Base-by-base conservation (phyloP, 2,329 filamentous ascomycete genomes). In the Ceratocystis lukuohia region DNA sequence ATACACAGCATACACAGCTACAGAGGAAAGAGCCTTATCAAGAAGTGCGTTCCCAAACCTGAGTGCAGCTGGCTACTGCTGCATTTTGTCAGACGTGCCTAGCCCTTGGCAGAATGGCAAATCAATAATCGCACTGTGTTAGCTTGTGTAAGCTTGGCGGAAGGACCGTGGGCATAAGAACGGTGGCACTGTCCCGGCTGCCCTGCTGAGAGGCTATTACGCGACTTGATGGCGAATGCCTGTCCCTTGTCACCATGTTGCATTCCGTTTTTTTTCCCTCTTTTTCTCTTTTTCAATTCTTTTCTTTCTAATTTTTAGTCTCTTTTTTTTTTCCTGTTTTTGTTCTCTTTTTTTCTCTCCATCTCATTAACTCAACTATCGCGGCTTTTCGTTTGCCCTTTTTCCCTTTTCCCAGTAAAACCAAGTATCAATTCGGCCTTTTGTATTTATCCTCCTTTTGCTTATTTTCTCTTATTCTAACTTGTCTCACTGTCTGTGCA, bases 41-140 rank as follows among this genome's bases (percentile, higher is more conserved):
- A 17, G 48, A 53, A 53, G 22, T 15, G 25, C 22, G 10, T 28
- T 53, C 56, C 8, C 56, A 20, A 37, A 20, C 1, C 33, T 17
- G n/a, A 7, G 48, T 53, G n/a, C n/a, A 12, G 30, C 4, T 59
- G 28, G 15, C 15, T 8, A 4, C 12, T 20, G 25, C 56, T 22
- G 20, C 53, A 17, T 10, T 25, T n/a, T 57, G 53, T 57, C 53
- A 59, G 56, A 59, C 56, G 37, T 59, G 56, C 56, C 56, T 28
- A 37, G n/a, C 28, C 15, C 56, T 59, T 12, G 28, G 25, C 5
- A 25, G 12, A 56, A 20, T 53, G 28, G 56, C 28, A 59, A 25
- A 25, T 33, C 6, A n/a, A 30, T 1, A 30, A 12, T 15, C 22
- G 28, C 56, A 59, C 56, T 59, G 56, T 59, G 56, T 37, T 33